A percentile compares a stretch with the other conserved stretches of the same genome.
These are phyloP conservation scores for Nevesoporus exiguus DNA, from an alignment of 768 basidiomycete species.

Conservation along the genomic window DNA sequence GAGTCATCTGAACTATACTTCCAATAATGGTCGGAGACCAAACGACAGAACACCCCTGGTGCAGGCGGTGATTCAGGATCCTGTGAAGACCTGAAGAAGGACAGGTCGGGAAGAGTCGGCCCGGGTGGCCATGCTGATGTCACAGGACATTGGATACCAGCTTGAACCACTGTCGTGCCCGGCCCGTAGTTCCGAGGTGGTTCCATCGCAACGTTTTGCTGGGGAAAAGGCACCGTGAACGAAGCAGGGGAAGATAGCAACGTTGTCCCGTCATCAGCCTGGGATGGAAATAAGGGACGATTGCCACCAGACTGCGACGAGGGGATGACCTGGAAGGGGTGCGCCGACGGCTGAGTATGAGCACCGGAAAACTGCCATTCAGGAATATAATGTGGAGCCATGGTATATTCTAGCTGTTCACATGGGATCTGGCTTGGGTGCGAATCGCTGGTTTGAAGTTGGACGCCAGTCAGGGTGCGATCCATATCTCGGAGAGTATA, in stretches of 20 bases:
- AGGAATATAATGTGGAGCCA: not conserved
- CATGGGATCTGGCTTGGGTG: not conserved
- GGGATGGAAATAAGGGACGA: slow-evolving; percentile 1
- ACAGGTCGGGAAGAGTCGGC: not conserved
- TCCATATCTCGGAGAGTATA: not conserved
- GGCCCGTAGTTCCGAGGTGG: slow-evolving; percentile 3
- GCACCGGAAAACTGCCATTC: slow-evolving; percentile 8
- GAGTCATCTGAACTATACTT: not conserved
- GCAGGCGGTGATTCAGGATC: not conserved
- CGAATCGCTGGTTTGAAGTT: not conserved
- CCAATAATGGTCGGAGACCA: slow-evolving; percentile 2
- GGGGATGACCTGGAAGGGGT: not conserved
- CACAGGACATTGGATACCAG: slow-evolving; percentile 1
- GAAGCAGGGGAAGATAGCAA: not conserved
- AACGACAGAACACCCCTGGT: not conserved
- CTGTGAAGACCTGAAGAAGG: not conserved
- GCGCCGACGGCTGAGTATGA: not conserved
- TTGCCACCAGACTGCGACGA: not conserved
- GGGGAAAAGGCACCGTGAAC: not conserved
- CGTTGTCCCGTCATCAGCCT: not conserved
- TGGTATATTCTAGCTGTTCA: slow-evolving; percentile 1
- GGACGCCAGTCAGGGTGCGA: not conserved
- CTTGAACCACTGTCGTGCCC: not conserved
- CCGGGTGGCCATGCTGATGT: slow-evolving; percentile 2
- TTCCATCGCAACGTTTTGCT: not conserved